A percentile compares a stretch with the other conserved stretches of the same genome.
These are phyloP conservation scores for Parafenestella ontariensis DNA, from an alignment of 2,329 filamentous ascomycete species.

Conservation along the genomic window DNA sequence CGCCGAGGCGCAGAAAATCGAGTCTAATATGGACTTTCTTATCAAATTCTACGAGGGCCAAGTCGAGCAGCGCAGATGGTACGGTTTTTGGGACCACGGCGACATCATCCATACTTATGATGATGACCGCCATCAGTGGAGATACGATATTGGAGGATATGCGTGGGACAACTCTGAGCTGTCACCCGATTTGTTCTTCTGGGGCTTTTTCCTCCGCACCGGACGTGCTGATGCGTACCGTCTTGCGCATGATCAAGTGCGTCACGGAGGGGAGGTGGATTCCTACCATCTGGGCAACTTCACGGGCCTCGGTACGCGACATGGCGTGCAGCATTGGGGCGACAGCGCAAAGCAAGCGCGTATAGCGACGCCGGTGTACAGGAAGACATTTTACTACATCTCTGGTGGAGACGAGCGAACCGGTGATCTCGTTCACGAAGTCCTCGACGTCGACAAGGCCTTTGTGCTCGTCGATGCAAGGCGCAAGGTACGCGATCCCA, in stretches of 20 bases:
- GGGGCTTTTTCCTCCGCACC: conserved; percentile 68
- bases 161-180: conserved; percentile 72
- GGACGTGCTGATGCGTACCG: conserved; percentile 64
- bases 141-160: conserved; percentile 69
- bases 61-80: conserved; percentile 66
- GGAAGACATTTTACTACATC: conserved; percentile 65
- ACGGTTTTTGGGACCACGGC: conserved; percentile 68
- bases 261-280: conserved; percentile 68
- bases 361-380: conserved; percentile 65
- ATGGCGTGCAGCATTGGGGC: conserved; percentile 68
- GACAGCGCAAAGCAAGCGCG: conserved; percentile 69
- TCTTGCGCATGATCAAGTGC: conserved; percentile 64
- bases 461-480: conserved; percentile 63
- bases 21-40: conserved; percentile 63
- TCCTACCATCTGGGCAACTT: conserved; percentile 66
- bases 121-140: conserved; percentile 64
- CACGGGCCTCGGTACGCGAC: conserved; percentile 67
- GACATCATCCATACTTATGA: conserved; percentile 71
- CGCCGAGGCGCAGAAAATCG: conserved; percentile 47
- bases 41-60: conserved; percentile 64
- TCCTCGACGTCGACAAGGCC: conserved; percentile 61
- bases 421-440: conserved; percentile 62
- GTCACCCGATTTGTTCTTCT: conserved; percentile 68
- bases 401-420: conserved; percentile 64
- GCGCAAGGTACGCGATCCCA: conserved; percentile 65